Evolutionary conservation across 2,329 filamentous ascomycete genomes (phyloP), one percentile per base, ranked within the genome.

Genomic region (Boeremia lycopersici): DNA sequence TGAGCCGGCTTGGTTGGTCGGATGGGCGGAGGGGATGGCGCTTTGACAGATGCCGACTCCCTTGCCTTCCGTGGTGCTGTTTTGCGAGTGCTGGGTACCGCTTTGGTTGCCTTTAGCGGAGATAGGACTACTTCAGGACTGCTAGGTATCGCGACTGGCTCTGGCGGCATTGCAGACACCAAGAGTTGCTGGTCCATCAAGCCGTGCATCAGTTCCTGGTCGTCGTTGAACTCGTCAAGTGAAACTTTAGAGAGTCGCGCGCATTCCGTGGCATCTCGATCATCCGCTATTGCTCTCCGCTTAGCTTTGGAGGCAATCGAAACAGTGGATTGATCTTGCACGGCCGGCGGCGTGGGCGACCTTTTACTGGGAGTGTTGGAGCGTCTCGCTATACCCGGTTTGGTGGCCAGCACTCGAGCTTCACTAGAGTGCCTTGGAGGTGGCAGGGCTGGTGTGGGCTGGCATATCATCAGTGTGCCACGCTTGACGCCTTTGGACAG

Each of bases 381-480:
- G 0, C 5, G 9, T 19, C 4, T 35, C 4, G 28, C 13, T 17
- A 12, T n/a, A 9, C 25, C 36, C 9, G 30, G 10, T 30, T 46
- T 55, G 1, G 42, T 8, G 3, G 28, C 35, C 19, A 30, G 26
- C 23, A 43, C 13, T 42, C 26, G 60, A 7, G 39, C 19, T 33
- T 53, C 56, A 31, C 49, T 56, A 1, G 47, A 41, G 35, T 40
- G 46, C 25, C 38, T 57, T 13, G 49, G 34, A 2, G 26, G 46
- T 38, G 57, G 59, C 25, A 47, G 58, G n/a, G 65, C 61, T 19
- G 73, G 62, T 15, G 72, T 60, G n/a, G 73, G 63, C 48, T 79
- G 76, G 49, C 77, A 80, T 0, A 80, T 57, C 2, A 80, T 57
- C 11, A 81, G 62, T 52, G 71, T 78, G 31, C 74, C 77, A 53